phyloP scores from a whole-genome alignment of 768 basidiomycete genomes.

The Leccinellum albellum region DNA sequence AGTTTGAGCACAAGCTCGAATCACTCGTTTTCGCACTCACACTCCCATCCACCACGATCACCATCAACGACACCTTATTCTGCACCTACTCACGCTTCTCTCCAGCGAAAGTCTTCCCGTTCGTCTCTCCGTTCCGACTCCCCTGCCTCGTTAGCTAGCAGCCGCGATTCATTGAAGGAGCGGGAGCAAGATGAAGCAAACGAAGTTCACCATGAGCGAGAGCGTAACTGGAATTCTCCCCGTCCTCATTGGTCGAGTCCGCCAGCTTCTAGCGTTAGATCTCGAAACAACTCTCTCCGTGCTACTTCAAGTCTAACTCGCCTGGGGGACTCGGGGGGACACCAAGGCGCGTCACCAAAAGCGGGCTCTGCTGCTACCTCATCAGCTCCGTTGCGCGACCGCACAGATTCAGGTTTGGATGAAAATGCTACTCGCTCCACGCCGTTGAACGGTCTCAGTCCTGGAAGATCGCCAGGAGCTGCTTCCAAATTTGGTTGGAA shows the following conservation, averaged over 20 bases:
- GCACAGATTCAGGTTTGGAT: not conserved
- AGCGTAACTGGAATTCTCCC: slow-evolving; percentile 71
- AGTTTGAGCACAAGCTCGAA: slow-evolving; percentile 38
- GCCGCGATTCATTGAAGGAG: slow-evolving; percentile 33
- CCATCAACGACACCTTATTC: slow-evolving; percentile 37
- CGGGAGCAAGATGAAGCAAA: slow-evolving; percentile 27
- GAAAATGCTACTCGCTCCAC: not conserved
- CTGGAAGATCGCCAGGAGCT: slow-evolving; percentile 19
- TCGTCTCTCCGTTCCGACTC: slow-evolving; percentile 39
- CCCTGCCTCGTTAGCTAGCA: slow-evolving; percentile 37
- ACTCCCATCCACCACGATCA: slow-evolving; percentile 37
- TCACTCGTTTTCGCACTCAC: slow-evolving; percentile 33
- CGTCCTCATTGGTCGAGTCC: slow-evolving; percentile 49
- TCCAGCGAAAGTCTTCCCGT: slow-evolving; percentile 34
- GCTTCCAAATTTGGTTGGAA: slow-evolving; percentile 38
- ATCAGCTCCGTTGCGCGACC: slow-evolving; percentile 2
- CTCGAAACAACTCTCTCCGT: slow-evolving; percentile 14
- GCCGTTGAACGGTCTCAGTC: slow-evolving; percentile 7
- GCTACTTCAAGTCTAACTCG: slow-evolving; percentile 18
- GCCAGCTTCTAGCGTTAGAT: slow-evolving; percentile 4
- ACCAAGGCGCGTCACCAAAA: slow-evolving; percentile 5
- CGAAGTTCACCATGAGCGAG: slow-evolving; percentile 49
- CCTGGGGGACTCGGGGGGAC: slow-evolving; percentile 5
- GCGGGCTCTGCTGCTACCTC: not conserved
- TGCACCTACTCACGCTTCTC: slow-evolving; percentile 29